Evolutionary conservation across 768 basidiomycete species (phyloP).

Genomic region (Rubroboletus satanas): DNA sequence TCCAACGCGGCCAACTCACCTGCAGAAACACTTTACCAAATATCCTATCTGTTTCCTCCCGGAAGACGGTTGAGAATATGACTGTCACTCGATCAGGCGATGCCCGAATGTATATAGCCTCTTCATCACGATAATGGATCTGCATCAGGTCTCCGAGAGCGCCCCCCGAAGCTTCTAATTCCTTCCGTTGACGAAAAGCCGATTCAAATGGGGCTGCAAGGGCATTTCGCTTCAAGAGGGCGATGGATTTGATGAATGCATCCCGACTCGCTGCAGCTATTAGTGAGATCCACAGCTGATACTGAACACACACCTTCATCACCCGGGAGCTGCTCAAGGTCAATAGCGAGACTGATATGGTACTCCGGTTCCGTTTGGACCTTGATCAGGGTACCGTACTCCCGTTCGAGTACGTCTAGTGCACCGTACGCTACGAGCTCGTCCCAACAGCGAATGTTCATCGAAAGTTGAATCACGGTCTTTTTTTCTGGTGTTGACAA

Average conservation of each 20-base stretch:
- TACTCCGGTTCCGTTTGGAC: constrained; percentile 80
- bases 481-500: constrained; percentile 85
- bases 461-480: constrained; percentile 79
- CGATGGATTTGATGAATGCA: constrained; percentile 72
- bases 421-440: constrained; percentile 89
- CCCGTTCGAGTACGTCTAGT: constrained; percentile 67
- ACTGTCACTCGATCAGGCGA: constrained; percentile 94
- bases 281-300: not conserved
- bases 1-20: constrained; percentile 40
- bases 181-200: constrained; percentile 79
- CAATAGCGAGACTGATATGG: constrained; percentile 81
- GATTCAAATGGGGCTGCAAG: constrained; percentile 91
- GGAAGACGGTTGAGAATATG: constrained; percentile 95
- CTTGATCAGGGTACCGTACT: constrained; percentile 74
- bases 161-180: constrained; percentile 68
- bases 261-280: constrained; percentile 65
- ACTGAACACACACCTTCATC: constrained; percentile 58
- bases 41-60: constrained; percentile 95
- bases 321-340: constrained; percentile 81
- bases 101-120: constrained; percentile 94
- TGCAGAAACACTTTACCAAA: constrained; percentile 98
- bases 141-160: constrained; percentile 83
- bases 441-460: constrained; percentile 97
- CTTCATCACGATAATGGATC: constrained; percentile 93
- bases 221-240: constrained; percentile 88